Percentiles rank a stretch among this genome's conserved stretches.
Evolutionary conservation across 768 basidiomycete genomes (phyloP).

Genomic region (Boletus insuetus): DNA sequence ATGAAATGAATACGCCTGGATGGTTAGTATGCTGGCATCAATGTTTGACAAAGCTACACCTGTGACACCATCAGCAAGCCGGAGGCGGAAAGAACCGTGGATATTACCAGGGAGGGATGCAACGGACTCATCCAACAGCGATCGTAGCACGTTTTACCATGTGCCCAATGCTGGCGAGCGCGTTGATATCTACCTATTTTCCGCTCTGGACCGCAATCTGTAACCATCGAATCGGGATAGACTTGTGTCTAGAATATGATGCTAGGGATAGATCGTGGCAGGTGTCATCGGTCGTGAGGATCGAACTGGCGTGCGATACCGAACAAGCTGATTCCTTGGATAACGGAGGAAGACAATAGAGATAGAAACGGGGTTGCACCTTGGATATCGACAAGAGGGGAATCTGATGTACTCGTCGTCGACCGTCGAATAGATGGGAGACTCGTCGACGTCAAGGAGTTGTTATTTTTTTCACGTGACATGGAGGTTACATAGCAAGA

Average conservation of each 20-base stretch:
- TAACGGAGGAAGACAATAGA: not conserved
- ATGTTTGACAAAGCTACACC: not conserved
- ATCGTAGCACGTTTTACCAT: not conserved
- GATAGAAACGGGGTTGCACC: not conserved
- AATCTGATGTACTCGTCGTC: not conserved
- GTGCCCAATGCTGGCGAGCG: not conserved
- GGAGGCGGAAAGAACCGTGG: not conserved
- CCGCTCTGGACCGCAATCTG: not conserved
- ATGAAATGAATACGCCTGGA: not conserved
- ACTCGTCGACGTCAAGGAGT: too few species aligned
- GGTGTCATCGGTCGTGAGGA: not conserved
- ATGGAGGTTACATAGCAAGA: not conserved
- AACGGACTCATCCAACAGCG: too few species aligned
- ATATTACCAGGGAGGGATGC: not conserved
- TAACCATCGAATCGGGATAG: not conserved
- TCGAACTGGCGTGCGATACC: too few species aligned
- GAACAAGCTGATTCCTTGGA: not conserved
- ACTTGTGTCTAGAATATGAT: not conserved
- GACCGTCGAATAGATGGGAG: too few species aligned
- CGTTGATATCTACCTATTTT: not conserved
- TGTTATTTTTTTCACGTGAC: slow-evolving; percentile 1
- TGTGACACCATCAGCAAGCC: not conserved
- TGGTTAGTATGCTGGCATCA: not conserved
- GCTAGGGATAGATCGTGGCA: not conserved
- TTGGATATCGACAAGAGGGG: not conserved